Base-by-base conservation (phyloP, 352 stramenopile genomes). In the Globisporangium megalacanthum region DNA sequence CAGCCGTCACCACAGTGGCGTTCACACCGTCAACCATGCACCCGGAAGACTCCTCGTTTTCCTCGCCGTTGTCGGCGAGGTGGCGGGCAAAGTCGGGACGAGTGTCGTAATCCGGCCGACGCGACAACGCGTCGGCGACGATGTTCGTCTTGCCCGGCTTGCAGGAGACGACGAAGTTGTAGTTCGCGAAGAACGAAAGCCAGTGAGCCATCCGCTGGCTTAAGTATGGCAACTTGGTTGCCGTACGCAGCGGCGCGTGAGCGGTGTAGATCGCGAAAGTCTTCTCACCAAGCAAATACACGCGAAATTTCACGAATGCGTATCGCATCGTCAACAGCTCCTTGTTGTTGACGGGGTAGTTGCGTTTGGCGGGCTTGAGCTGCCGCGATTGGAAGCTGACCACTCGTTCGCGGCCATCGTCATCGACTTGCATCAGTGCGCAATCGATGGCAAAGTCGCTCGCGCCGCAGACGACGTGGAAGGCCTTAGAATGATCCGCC, bases 281-380 rank as follows among this genome's bases (percentile, higher is more conserved):
- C 4, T 57, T 17, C 11, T 62, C 49, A 8, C 66, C 62, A 6
- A 77, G 37, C 0, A 73, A 37, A 35, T 73, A 62, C 0, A 73
- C 59, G 6, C 58, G 36, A 25, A 77, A 72, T 50, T 77, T 77
- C 6, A 67, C 52, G 1, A 72, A 51, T 0, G 64, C 44, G 22
- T 75, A 75, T 2, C 47, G 17, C 64, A 72, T 75, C 4, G 64
- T 52, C 0, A 72, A 25, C 0, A 75, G 22, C 39, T 45, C 8
- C 39, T 45, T 45, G 39, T 45, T 15, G 39, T 45, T 11, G 13
- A 45, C 11, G 8, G 39, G 39, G 13, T 45, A 45, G 11, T 45
- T 64, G 52, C 39, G 4, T 59, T 75, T 65, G 3, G 61, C 61
- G 0, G 55, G 8, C 33, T 70, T 63, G 0, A 74, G 41, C 14